Evolutionary conservation across 345 rosid genomes (phyloP).

Genomic region (Euphorbia tirucalli): DNA sequence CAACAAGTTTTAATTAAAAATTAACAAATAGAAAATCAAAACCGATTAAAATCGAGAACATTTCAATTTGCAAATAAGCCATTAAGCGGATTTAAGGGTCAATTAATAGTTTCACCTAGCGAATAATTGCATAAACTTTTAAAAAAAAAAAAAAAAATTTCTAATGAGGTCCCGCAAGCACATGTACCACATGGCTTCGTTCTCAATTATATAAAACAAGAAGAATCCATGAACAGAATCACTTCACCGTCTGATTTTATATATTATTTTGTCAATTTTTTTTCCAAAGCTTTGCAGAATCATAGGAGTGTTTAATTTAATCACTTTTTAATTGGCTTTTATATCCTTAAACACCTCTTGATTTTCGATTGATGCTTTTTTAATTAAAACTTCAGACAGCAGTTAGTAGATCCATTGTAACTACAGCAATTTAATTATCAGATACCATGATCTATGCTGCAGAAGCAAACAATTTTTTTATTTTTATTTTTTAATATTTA

Average conservation of each 20-base stretch:
- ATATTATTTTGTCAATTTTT: no score
- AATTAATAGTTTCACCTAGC: no score
- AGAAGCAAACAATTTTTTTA: background rate
- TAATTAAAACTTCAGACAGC: background rate
- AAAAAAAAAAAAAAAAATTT: no score
- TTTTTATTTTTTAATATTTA: background rate
- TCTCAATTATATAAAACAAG: background rate
- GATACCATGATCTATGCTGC: background rate
- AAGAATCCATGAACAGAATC: background rate
- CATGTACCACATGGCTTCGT: conserved; percentile 22
- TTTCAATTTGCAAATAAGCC: no score
- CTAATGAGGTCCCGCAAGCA: conserved; percentile 24
- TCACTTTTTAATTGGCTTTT: background rate
- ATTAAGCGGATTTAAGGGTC: no score
- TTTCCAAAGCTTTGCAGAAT: no score
- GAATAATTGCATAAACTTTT: no score
- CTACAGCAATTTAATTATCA: background rate
- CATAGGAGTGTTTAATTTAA: background rate
- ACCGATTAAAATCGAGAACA: no score
- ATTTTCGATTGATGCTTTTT: background rate
- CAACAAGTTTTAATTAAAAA: no score
- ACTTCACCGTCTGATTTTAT: background rate
- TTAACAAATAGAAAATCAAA: no score
- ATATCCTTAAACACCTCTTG: background rate
- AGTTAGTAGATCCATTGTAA: background rate